Evolutionary conservation across 73 alveolate genomes (phyloP).

Genomic region (Symbiodinium pilosum): DNA sequence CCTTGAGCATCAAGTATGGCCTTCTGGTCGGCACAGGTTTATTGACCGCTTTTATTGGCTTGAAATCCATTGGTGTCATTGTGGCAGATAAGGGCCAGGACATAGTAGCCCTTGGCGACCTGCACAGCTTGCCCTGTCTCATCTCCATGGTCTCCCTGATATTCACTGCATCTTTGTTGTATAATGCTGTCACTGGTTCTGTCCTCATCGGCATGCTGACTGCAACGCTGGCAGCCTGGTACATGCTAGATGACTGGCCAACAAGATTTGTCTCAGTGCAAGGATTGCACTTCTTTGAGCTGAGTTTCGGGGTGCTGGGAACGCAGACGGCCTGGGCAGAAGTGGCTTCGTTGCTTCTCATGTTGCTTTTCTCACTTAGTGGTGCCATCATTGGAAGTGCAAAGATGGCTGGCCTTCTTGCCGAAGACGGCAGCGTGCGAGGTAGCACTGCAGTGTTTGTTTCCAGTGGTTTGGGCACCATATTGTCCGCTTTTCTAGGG

Average conservation of each 20-base stretch:
- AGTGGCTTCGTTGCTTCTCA: slow-evolving; percentile 15
- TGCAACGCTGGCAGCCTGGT: slow-evolving; percentile 15
- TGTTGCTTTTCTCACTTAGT: slow-evolving; percentile 33
- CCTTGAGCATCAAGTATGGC: slow-evolving; percentile 32
- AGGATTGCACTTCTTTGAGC: not conserved
- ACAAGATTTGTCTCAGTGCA: not conserved
- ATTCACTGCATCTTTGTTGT: not conserved
- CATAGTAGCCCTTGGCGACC: slow-evolving; percentile 10
- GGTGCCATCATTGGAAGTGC: slow-evolving; percentile 45
- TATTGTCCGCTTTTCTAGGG: slow-evolving; percentile 1
- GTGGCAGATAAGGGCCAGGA: slow-evolving; percentile 16
- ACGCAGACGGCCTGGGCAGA: slow-evolving; percentile 7
- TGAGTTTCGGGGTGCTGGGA: not conserved
- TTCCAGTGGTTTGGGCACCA: slow-evolving; percentile 24
- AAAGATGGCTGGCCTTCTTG: slow-evolving; percentile 30
- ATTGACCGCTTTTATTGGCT: slow-evolving; percentile 20
- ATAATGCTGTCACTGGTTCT: slow-evolving; percentile 18
- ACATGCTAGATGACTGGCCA: not conserved
- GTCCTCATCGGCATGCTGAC: slow-evolving; percentile 19
- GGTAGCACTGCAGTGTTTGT: slow-evolving; percentile 16
- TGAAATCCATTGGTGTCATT: slow-evolving; percentile 23
- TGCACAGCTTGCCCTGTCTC: not conserved
- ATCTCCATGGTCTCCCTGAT: not conserved
- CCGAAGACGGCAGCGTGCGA: slow-evolving; percentile 34
- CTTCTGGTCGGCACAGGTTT: slow-evolving; percentile 36